Conservation (phyloP, 2,329 filamentous ascomycete species). For the Metarhizium brunneum region DNA sequence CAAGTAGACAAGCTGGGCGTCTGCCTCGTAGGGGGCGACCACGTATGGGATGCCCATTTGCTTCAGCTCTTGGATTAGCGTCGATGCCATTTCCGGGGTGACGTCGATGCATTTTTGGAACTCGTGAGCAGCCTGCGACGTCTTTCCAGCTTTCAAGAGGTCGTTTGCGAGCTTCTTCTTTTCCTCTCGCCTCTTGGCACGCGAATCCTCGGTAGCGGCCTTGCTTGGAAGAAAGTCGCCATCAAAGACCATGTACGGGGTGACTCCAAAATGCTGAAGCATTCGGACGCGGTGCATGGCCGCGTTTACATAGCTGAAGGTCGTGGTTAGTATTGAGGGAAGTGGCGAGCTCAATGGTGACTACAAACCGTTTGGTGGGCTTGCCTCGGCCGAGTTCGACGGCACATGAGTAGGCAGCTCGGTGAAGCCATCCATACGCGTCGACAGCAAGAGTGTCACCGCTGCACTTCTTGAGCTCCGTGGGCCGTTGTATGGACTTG, state of each 20-base stretch:
- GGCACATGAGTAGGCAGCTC: constrained; percentile 82
- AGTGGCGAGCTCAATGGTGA: constrained; percentile 5
- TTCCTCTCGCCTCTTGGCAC: constrained; percentile 66
- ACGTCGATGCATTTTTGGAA: constrained; percentile 94
- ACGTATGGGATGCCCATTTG: constrained; percentile 71
- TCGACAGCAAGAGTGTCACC: constrained; percentile 92
- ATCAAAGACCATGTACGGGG: constrained; percentile 93
- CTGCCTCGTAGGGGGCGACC: constrained; percentile 94
- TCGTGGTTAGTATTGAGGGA: constrained; percentile 1
- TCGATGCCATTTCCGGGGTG: constrained; percentile 88
- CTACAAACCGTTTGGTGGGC: constrained; percentile 70
- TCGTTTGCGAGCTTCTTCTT: constrained; percentile 69
- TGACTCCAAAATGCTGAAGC: constrained; percentile 87
- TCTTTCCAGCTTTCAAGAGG: constrained; percentile 71
- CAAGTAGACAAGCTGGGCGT: constrained; percentile 91
- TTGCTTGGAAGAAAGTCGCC: constrained; percentile 94
- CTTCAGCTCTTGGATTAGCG: constrained; percentile 87
- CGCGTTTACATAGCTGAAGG: constrained; percentile 72
- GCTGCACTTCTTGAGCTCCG: constrained; percentile 74
- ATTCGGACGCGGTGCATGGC: constrained; percentile 86
- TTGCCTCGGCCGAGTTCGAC: constrained; percentile 83
- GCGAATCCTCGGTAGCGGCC: constrained; percentile 70
- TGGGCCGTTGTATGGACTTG: constrained; percentile 91
- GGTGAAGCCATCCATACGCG: constrained; percentile 96
- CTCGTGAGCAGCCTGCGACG: constrained; percentile 70